phyloP scores from a whole-genome alignment of 805 yeast species.

The Lipomyces mesembrius region DNA sequence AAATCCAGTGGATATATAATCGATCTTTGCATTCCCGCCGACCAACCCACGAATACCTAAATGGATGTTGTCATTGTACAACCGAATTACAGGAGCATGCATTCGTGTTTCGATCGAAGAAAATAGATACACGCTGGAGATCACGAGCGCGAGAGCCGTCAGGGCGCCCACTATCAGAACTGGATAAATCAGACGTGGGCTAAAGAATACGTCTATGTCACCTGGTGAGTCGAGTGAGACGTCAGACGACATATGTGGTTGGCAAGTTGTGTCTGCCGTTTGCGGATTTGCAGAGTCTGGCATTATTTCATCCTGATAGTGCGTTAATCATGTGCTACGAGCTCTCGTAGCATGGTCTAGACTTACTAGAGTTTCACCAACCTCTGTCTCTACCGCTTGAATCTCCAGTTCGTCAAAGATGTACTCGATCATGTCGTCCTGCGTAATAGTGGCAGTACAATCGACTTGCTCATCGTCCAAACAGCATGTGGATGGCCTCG shows the following conservation, averaged over 20 bases:
- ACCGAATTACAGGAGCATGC: slow-evolving; percentile 2
- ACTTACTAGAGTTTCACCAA: not conserved
- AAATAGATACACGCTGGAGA: slow-evolving; percentile 7
- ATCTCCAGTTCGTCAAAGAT: not conserved
- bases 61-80: slow-evolving; percentile 10
- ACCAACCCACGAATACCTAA: not conserved
- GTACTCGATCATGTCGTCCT: not conserved
- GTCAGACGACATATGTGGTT: not conserved
- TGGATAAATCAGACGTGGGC: slow-evolving; percentile 12
- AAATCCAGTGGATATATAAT: not conserved
- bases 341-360: not conserved
- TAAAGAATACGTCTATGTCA: not conserved
- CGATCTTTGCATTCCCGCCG: not conserved
- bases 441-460: not conserved
- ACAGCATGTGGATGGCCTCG: not conserved
- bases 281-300: not conserved
- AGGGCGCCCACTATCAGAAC: slow-evolving; percentile 11
- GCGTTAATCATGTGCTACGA: not conserved
- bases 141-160: slow-evolving; percentile 1
- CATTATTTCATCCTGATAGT: not conserved
- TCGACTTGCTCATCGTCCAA: not conserved
- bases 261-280: not conserved
- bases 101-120: slow-evolving; percentile 3
- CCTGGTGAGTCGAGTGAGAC: not conserved
- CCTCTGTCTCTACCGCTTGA: not conserved